Conservation (phyloP, 2,329 filamentous ascomycete genomes). For the Ploettnerulaceae sp. region DNA sequence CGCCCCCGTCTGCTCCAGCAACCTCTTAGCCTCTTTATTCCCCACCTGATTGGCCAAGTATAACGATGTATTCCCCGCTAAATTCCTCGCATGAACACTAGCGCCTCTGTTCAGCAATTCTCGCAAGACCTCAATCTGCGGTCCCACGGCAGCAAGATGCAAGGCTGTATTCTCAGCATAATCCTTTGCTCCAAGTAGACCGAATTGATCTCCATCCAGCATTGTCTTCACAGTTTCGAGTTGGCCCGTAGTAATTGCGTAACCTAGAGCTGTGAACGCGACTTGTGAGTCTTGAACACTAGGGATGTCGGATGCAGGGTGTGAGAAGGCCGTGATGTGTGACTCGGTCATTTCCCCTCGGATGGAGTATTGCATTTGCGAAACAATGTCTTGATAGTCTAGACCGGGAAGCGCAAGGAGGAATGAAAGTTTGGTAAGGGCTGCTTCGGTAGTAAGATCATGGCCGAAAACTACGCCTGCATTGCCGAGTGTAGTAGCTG, state of each 20-base stretch:
- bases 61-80: constrained; percentile 60
- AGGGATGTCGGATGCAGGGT: constrained; percentile 39
- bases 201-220: constrained; percentile 29
- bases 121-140: constrained; percentile 50
- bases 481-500: constrained; percentile 55
- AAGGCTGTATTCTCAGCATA: constrained; percentile 38
- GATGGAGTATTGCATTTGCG: constrained; percentile 57
- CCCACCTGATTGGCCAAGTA: constrained; percentile 58
- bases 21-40: constrained; percentile 46
- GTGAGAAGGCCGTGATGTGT: constrained; percentile 45
- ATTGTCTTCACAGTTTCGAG: constrained; percentile 37
- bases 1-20: constrained; percentile 56
- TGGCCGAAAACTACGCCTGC: constrained; percentile 66
- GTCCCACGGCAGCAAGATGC: constrained; percentile 38
- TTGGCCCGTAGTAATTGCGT: constrained; percentile 57
- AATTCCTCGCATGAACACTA: constrained; percentile 62
- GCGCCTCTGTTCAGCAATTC: constrained; percentile 57
- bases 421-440: constrained; percentile 34
- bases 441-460: constrained; percentile 60
- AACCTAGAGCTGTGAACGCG: constrained; percentile 55
- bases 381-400: constrained; percentile 52
- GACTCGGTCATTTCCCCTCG: constrained; percentile 59
- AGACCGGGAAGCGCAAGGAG: constrained; percentile 56
- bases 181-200: constrained; percentile 34
- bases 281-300: constrained; percentile 40